A percentile compares a stretch with the other conserved stretches of the same genome.
These are phyloP conservation scores for Nannochloropsis salina DNA, from an alignment of 108 stramenopile species.

Conservation along the genomic window DNA sequence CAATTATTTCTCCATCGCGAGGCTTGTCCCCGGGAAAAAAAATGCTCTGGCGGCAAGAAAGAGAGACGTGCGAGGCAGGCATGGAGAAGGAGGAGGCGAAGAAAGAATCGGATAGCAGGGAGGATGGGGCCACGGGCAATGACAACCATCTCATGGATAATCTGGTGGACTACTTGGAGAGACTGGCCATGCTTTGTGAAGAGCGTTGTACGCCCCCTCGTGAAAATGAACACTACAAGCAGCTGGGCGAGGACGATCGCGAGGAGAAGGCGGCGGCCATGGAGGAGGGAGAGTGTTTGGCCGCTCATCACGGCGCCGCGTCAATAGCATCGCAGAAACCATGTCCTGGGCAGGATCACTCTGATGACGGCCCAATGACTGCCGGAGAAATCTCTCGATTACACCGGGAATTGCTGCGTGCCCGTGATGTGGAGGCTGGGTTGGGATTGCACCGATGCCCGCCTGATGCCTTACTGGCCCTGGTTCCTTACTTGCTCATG, in stretches of 20 bases:
- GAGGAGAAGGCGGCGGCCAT: slow-evolving; percentile 21
- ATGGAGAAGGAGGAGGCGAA: no score
- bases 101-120: no score
- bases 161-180: background rate
- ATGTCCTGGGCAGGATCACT: slow-evolving; percentile 32
- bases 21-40: no score
- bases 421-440: background rate
- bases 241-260: slow-evolving; percentile 11
- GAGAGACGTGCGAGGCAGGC: no score
- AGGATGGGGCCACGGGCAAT: no score
- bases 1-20: no score
- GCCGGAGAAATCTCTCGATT: background rate
- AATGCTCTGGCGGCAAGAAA: no score
- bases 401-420: background rate
- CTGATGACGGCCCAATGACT: background rate
- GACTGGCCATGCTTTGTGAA: background rate
- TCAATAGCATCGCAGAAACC: slow-evolving; percentile 20
- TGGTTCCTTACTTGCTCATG: slow-evolving; percentile 26
- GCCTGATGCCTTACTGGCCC: background rate
- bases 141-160: background rate
- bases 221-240: background rate
- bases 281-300: slow-evolving; percentile 18
- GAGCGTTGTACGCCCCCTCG: background rate
- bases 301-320: slow-evolving; percentile 17
- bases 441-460: background rate